Conservation (phyloP, 1,139 yeast species). For the Lodderomyces theae region DNA sequence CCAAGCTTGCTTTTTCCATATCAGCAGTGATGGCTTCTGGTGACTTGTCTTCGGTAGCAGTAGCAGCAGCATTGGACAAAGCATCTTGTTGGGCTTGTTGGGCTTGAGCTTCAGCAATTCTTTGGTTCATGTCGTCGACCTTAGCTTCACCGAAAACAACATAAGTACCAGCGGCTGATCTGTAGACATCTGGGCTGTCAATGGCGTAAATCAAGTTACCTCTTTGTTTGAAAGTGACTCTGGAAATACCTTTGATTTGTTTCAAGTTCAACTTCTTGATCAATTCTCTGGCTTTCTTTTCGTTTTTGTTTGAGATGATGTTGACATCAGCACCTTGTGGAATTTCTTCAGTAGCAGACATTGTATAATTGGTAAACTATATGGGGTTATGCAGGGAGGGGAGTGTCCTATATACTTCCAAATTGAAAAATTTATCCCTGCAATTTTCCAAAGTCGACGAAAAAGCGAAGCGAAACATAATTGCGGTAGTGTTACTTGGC, state of each 20-base stretch:
- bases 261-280: constrained; percentile 88
- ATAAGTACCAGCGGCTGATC: constrained; percentile 90
- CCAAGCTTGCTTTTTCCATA: constrained; percentile 75
- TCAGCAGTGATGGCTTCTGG: constrained; percentile 90
- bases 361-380: constrained; percentile 18
- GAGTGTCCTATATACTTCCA: not conserved
- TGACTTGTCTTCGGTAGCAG: constrained; percentile 42
- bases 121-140: constrained; percentile 85
- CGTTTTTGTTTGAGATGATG: constrained; percentile 76
- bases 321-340: constrained; percentile 88
- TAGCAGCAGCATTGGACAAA: constrained; percentile 52
- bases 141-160: constrained; percentile 98
- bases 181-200: constrained; percentile 94
- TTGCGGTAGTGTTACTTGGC: not conserved
- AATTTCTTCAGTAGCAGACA: constrained; percentile 60
- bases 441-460: not conserved
- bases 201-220: constrained; percentile 92
- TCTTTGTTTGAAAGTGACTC: constrained; percentile 95
- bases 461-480: not conserved
- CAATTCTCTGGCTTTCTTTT: constrained; percentile 92
- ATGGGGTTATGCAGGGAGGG: not conserved
- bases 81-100: constrained; percentile 56
- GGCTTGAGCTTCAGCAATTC: constrained; percentile 63
- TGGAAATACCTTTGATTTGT: constrained; percentile 87
- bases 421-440: constrained; percentile 3